These are phyloP conservation scores for Panaeolus papilionaceus DNA, from an alignment of 768 basidiomycete genomes.

Conservation along the genomic window DNA sequence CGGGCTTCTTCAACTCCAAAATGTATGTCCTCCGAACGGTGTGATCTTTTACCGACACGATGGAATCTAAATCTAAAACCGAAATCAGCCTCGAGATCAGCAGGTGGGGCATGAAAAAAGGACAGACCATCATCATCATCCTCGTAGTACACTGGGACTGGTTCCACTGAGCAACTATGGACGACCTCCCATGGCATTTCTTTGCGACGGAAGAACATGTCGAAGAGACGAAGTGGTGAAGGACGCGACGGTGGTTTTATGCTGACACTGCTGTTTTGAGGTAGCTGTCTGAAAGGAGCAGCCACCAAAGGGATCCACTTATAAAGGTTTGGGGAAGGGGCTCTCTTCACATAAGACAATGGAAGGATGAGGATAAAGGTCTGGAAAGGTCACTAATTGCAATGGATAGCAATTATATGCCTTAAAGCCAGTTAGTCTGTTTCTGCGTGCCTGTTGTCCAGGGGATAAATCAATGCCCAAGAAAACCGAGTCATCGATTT, in stretches of 20 bases:
- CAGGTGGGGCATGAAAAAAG: neutral
- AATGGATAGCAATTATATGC: neutral
- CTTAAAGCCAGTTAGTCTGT: neutral
- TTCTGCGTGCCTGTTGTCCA: neutral
- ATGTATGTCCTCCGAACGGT: slow-evolving; percentile 68
- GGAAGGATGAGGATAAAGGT: neutral
- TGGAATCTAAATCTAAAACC: slow-evolving; percentile 55
- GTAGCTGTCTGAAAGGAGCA: slow-evolving; percentile 4
- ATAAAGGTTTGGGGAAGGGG: neutral
- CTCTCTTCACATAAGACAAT: slow-evolving; percentile 11
- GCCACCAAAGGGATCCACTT: neutral
- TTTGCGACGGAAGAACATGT: slow-evolving; percentile 59
- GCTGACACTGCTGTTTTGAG: neutral
- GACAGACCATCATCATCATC: slow-evolving; percentile 64
- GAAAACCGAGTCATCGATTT: slow-evolving; percentile 3
- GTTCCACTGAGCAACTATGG: slow-evolving; percentile 65
- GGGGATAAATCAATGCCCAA: neutral
- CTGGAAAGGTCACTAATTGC: neutral
- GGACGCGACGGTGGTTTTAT: neutral
- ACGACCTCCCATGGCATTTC: slow-evolving; percentile 83
- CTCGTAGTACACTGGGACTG: slow-evolving; percentile 66
- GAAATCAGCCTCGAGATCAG: slow-evolving; percentile 16
- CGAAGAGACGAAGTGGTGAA: slow-evolving; percentile 20
- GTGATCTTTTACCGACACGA: slow-evolving; percentile 56
- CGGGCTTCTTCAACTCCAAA: slow-evolving; percentile 57